Evolutionary conservation across 257 asterid genomes (phyloP).

Genomic region (Penstemon newberryi): DNA sequence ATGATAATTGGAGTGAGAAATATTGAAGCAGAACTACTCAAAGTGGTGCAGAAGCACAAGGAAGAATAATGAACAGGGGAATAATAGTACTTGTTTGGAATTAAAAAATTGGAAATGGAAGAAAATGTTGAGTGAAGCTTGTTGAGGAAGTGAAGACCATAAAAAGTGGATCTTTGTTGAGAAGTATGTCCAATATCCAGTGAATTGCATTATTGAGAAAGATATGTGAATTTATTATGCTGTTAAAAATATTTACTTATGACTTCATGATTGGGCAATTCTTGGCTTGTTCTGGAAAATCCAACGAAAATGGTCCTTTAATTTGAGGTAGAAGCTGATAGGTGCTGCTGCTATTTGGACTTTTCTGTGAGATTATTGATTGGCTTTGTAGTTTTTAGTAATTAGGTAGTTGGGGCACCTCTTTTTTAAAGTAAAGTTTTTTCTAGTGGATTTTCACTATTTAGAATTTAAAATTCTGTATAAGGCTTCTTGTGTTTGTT

Average conservation of each 20-base stretch:
- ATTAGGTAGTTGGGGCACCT: not conserved
- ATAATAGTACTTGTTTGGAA: not conserved
- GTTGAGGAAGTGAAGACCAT: conserved; percentile 27
- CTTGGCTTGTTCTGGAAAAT: conserved; percentile 10
- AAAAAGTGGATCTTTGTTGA: conserved; percentile 31
- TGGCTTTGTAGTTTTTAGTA: not conserved
- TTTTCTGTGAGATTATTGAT: not conserved
- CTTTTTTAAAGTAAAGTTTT: not conserved
- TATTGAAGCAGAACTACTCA: conserved; percentile 5
- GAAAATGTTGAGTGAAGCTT: conserved; percentile 25
- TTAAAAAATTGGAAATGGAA: conserved; percentile 1
- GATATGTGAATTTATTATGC: conserved; percentile 21
- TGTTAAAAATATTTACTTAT: not conserved
- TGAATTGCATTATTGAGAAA: conserved; percentile 6
- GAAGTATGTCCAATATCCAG: conserved; percentile 12
- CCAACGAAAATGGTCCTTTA: conserved; percentile 5
- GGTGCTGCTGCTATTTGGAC: not conserved
- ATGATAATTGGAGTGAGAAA: conserved; percentile 62
- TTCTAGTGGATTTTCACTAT: no score
- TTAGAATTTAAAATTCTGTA: no score
- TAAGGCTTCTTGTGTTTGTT: no score
- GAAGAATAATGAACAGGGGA: conserved; percentile 22
- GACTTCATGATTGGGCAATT: not conserved
- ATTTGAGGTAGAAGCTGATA: not conserved
- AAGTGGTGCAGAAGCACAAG: conserved; percentile 21